Base-by-base conservation (phyloP, 257 asterid genomes). In the Oldenlandia corymbosa region DNA sequence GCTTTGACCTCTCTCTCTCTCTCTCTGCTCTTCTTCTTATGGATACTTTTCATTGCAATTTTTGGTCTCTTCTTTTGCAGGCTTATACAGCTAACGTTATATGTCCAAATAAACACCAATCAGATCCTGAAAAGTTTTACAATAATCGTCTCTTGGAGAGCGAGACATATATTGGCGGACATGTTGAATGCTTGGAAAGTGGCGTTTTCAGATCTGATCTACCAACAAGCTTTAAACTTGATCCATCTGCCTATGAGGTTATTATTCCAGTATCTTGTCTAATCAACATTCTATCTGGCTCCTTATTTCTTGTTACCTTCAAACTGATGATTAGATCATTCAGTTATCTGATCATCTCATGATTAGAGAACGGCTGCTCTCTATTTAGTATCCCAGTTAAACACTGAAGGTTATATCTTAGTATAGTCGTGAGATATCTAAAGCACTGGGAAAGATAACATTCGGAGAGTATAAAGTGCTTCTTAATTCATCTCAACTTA, bases 181-280 rank as follows among this genome's bases (percentile, higher is more conserved):
- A 92, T 68, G 99, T 92, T 71, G 99, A 92, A 80, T 92, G 99
- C 79, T 85, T 92, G 56, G 99, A 92, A 84, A 89, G 95, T 85
- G 99, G 99, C 48, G 99, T 92, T 79, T 92, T 92, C 81, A 89
- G 99, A 81, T 92, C 99, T 67, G 99, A 92, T 75, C 82, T 92
- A 72, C 97, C 99, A 10, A 85, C 91, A 60, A 85, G 86, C 82
- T 92, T 92, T 80, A 92, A 89, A 78, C 95, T 92, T 37, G 96
- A 92, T 72, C 94, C 96, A 9, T 77, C 87, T 65, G 99, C 95
- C 51, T 92, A 56, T 77, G 90, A 87, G 88, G 99, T 89, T 61
- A 68, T 53, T 54, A 68, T 49, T 68, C 58, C 66, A 16, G 62
- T 58, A 48, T 60, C 13, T 45, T 58, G 20, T 26, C 41, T 55